Conservation (phyloP, 108 stramenopile genomes). For the Stephanodiscus triporus region DNA sequence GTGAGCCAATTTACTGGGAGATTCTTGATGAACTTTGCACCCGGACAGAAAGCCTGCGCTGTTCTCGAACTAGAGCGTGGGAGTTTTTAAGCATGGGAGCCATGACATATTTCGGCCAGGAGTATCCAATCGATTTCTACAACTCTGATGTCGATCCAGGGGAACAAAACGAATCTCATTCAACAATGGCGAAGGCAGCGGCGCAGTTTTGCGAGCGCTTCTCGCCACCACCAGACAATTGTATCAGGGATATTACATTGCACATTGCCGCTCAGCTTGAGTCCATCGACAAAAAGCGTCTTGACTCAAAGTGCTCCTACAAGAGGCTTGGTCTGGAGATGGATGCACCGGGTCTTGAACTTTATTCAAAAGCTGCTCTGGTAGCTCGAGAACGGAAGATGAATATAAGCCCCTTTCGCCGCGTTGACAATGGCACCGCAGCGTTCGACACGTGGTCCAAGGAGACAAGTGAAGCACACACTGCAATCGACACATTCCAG, state of each 20-base stretch:
- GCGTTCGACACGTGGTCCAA: constrained; percentile 41
- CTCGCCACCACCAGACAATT: constrained; percentile 38
- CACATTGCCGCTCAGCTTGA: constrained; percentile 44
- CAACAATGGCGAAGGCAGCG: constrained; percentile 30
- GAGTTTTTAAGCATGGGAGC: constrained; percentile 48
- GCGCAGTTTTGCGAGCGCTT: constrained; percentile 40
- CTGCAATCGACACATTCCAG: constrained; percentile 46
- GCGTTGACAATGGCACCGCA: constrained; percentile 55
- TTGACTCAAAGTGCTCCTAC: constrained; percentile 53
- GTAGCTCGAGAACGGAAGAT: constrained; percentile 24
- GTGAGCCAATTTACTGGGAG: constrained; percentile 47
- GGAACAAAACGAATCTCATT: constrained; percentile 22
- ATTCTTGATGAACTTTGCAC: constrained; percentile 51
- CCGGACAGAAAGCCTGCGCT: constrained; percentile 27
- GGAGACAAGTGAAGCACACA: constrained; percentile 40
- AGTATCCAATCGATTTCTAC: constrained; percentile 51
- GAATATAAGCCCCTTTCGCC: constrained; percentile 51
- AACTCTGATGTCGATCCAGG: constrained; percentile 51
- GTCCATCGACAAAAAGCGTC: constrained; percentile 21
- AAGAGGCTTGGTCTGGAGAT: constrained; percentile 46
- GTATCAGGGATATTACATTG: constrained; percentile 34
- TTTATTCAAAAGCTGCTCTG: constrained; percentile 39
- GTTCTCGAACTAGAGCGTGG: constrained; percentile 48
- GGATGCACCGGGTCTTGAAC: constrained; percentile 47
- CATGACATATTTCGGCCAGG: constrained; percentile 44